These are phyloP conservation scores for Epichloe festucae DNA, from an alignment of 2,329 filamentous ascomycete species.

Conservation along the genomic window DNA sequence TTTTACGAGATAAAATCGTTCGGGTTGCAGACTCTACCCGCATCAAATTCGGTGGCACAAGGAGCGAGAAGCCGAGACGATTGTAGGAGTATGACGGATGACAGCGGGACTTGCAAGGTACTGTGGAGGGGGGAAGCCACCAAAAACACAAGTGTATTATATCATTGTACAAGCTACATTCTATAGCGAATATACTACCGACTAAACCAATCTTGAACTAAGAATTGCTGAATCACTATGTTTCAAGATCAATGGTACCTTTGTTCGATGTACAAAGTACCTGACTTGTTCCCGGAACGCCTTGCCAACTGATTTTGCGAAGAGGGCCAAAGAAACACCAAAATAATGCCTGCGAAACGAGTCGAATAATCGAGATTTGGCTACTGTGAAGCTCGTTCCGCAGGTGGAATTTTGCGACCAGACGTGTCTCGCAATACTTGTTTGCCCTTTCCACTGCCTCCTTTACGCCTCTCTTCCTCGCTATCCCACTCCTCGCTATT, in stretches of 20 bases:
- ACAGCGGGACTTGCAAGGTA: not conserved
- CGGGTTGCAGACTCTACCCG: slow-evolving; percentile 77
- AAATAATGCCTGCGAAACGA: slow-evolving; percentile 4
- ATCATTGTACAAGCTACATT: slow-evolving; percentile 21
- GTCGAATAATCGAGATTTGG: not conserved
- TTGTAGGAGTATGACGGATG: slow-evolving; percentile 29
- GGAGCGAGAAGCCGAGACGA: slow-evolving; percentile 73
- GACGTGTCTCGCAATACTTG: slow-evolving; percentile 33
- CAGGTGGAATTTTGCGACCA: slow-evolving; percentile 36
- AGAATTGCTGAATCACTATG: not conserved
- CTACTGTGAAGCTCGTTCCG: slow-evolving; percentile 35
- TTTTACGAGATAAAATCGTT: slow-evolving; percentile 60
- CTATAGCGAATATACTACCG: slow-evolving; percentile 12
- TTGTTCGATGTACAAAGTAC: not conserved
- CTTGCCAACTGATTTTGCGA: not conserved
- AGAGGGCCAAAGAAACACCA: not conserved
- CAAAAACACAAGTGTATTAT: slow-evolving; percentile 20
- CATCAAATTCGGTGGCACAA: slow-evolving; percentile 90
- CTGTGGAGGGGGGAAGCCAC: not conserved
- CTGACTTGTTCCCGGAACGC: slow-evolving; percentile 5
- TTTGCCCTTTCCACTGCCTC: slow-evolving; percentile 30
- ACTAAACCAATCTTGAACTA: not conserved
- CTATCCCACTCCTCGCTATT: slow-evolving; percentile 27
- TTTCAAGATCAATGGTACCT: not conserved
- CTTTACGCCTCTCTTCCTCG: slow-evolving; percentile 30